Evolutionary conservation across 2,329 filamentous ascomycete species (phyloP).

Genomic region (Coniochaeta sp.): DNA sequence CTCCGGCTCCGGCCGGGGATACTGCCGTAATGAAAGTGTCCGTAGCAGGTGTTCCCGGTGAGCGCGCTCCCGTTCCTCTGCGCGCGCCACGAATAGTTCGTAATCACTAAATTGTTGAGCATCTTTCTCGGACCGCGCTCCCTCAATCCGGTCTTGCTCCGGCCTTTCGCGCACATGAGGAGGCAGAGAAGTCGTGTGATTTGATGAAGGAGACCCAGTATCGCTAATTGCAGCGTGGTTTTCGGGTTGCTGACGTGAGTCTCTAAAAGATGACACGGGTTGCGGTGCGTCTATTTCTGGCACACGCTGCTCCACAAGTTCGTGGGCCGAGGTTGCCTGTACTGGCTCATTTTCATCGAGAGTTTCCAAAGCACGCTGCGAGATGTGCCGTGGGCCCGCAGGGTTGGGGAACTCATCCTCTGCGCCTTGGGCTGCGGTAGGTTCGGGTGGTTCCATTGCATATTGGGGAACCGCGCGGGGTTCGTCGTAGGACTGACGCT

Average conservation of each 20-base stretch:
- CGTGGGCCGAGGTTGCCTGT: neutral
- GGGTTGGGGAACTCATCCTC: neutral
- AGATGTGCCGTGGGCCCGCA: neutral
- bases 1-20: neutral
- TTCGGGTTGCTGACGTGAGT: neutral
- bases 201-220: neutral
- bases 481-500: slow-evolving; percentile 1
- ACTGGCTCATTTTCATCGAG: slow-evolving; percentile 4
- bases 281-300: neutral
- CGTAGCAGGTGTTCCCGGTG: slow-evolving; percentile 13
- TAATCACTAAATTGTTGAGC: slow-evolving; percentile 12
- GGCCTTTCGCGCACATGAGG: neutral
- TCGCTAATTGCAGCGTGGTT: neutral
- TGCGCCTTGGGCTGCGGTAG: neutral
- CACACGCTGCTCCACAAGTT: neutral
- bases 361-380: slow-evolving; percentile 1
- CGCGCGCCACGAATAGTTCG: slow-evolving; percentile 18
- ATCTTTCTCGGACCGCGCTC: neutral
- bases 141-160: neutral
- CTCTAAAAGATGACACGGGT: neutral
- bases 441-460: neutral
- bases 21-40: slow-evolving; percentile 10
- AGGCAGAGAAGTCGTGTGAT: neutral
- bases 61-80: slow-evolving; percentile 16
- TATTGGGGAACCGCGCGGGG: neutral